Conservation (phyloP, 352 stramenopile species). For the Peronosclerospora sorghi region DNA sequence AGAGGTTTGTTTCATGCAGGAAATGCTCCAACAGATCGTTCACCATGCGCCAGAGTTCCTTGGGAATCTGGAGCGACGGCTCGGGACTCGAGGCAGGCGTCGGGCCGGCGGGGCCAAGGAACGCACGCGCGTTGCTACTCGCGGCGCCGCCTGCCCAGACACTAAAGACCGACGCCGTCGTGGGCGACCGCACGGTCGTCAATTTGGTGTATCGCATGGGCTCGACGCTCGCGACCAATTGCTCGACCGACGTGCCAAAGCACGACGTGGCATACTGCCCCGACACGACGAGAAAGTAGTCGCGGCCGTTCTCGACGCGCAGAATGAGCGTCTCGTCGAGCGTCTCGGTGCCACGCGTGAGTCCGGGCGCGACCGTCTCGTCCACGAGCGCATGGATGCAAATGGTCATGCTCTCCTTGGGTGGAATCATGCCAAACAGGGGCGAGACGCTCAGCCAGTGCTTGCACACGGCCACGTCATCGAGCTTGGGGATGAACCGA, state of each 20-base stretch:
- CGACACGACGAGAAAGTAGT: slow-evolving; percentile 93
- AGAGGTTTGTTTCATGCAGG: slow-evolving; percentile 74
- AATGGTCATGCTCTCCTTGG: slow-evolving; percentile 74
- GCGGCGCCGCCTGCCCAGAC: slow-evolving; percentile 27
- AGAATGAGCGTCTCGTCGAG: slow-evolving; percentile 96
- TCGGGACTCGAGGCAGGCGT: too few species aligned
- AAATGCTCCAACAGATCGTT: slow-evolving; percentile 89
- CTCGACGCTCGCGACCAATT: slow-evolving; percentile 86
- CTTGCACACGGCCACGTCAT: slow-evolving; percentile 84
- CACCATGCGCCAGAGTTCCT: slow-evolving; percentile 96
- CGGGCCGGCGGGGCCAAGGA: slow-evolving; percentile 30
- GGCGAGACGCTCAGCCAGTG: slow-evolving; percentile 87
- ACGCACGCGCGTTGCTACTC: slow-evolving; percentile 17
- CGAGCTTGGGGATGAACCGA: slow-evolving; percentile 86
- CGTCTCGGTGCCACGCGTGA: slow-evolving; percentile 86
- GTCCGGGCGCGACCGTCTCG: slow-evolving; percentile 72
- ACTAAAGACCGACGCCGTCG: slow-evolving; percentile 33
- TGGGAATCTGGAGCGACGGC: slow-evolving; percentile 81
- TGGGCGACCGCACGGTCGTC: slow-evolving; percentile 11
- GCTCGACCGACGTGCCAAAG: slow-evolving; percentile 92
- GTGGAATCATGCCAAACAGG: slow-evolving; percentile 82
- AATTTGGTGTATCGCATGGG: slow-evolving; percentile 68
- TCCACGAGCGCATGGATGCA: slow-evolving; percentile 87
- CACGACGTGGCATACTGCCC: slow-evolving; percentile 89
- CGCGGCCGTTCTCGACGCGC: slow-evolving; percentile 90